phyloP scores from a whole-genome alignment of 345 rosid species.

The Hibiscus tridactylites region DNA sequence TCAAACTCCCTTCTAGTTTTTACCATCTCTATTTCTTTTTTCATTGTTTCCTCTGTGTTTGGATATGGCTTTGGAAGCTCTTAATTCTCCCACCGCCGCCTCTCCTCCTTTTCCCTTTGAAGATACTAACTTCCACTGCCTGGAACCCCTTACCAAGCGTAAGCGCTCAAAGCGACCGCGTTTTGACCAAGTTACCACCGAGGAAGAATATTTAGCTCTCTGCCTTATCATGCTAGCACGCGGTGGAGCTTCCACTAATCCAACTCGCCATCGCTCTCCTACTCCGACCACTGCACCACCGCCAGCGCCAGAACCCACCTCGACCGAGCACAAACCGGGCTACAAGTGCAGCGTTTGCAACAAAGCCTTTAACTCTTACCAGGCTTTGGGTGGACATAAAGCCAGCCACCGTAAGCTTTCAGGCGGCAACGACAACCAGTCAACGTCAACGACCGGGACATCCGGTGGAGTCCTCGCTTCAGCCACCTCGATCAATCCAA shows the following conservation, averaged over 20 bases:
- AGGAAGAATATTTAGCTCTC: conserved; percentile 87
- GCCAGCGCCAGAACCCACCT: neutral
- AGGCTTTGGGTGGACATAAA: conserved; percentile 90
- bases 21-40: neutral
- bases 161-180: conserved; percentile 85
- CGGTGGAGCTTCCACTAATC: conserved; percentile 23
- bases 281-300: neutral
- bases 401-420: conserved; percentile 73
- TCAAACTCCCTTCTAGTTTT: neutral
- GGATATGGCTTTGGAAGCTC: conserved; percentile 60
- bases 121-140: conserved; percentile 19
- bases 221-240: conserved; percentile 95
- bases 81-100: conserved; percentile 46
- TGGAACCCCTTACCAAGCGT: conserved; percentile 67
- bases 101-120: conserved; percentile 29
- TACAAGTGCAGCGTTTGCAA: conserved; percentile 74
- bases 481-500: neutral
- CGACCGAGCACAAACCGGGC: conserved; percentile 17
- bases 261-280: conserved; percentile 8
- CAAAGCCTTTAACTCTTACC: conserved; percentile 67
- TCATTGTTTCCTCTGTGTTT: neutral
- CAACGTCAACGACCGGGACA: conserved; percentile 12
- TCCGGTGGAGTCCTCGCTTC: conserved; percentile 15
- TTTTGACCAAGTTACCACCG: conserved; percentile 37
- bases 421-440: conserved; percentile 23